These are phyloP conservation scores for Aspergillus sp. DNA, from an alignment of 2,329 filamentous ascomycete genomes.

Conservation along the genomic window DNA sequence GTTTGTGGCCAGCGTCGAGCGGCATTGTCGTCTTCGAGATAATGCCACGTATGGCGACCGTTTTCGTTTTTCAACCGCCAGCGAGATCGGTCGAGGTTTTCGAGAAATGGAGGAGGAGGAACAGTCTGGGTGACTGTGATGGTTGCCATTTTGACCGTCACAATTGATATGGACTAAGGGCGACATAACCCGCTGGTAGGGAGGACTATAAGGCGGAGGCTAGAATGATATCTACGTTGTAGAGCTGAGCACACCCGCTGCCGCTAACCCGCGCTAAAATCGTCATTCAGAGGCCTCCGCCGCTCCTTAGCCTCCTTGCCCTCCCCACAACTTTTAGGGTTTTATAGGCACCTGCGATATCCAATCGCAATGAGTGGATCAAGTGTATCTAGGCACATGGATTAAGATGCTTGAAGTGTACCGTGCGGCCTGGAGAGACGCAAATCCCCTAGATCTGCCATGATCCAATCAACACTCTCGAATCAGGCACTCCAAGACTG, in stretches of 20 bases:
- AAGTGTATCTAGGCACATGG: not conserved
- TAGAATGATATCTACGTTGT: conserved; percentile 17
- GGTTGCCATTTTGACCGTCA: not conserved
- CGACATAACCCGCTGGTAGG: not conserved
- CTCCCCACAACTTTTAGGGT: not conserved
- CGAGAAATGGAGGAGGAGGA: not conserved
- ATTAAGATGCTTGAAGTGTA: not conserved
- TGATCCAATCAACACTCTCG: not conserved
- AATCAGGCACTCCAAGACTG: not conserved
- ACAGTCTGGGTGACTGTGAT: conserved; percentile 1
- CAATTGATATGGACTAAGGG: not conserved
- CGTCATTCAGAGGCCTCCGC: not conserved
- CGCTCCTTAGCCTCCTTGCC: not conserved
- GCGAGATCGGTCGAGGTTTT: conserved; percentile 10
- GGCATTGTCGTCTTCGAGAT: conserved; percentile 74
- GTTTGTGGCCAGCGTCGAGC: conserved; percentile 80
- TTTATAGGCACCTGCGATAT: not conserved
- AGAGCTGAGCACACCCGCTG: conserved; percentile 12
- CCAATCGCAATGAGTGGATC: not conserved
- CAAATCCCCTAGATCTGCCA: not conserved
- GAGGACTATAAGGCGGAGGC: not conserved
- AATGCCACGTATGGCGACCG: conserved; percentile 93
- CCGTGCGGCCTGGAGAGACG: not conserved
- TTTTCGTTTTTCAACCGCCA: conserved; percentile 85
- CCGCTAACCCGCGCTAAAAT: conserved; percentile 7